Base-by-base conservation (phyloP, 129 eudicot species). In the Artemisia argyi region DNA sequence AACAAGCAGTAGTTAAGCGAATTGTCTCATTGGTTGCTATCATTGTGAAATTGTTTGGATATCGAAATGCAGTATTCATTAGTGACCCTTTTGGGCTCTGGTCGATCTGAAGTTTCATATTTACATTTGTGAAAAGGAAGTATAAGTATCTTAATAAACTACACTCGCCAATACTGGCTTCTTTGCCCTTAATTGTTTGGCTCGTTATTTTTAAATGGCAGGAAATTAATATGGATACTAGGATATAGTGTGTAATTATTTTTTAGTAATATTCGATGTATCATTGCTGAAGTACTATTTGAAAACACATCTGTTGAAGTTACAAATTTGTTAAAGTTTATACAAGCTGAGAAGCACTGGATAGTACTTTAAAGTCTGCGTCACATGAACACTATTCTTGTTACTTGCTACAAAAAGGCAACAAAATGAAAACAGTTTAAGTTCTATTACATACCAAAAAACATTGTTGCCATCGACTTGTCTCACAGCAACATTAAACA, bases 401-500 rank as follows among this genome's bases (percentile, higher is more conserved):
- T 55, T 18, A 13, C 28, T 54, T 24, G 28, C 22, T 10, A 42
- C 18, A 12, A 46, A 35, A 42, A 18, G 6, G 44, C 12, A 12
- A 20, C 1, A 57, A 71, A 54, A 15, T 49, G n/a, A n/a, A n/a
- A n/a, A n/a, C n/a, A n/a, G 63, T 74, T 35, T 63, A 8, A 62
- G 44, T n/a, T 63, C 7, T 62, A 50, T 13, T 52, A 39, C 57
- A 42, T 72, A 20, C n/a, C n/a, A n/a, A n/a, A n/a, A n/a, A n/a
- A n/a, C n/a, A n/a, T n/a, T n/a, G n/a, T n/a, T n/a, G n/a, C n/a
- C n/a, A n/a, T n/a, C n/a, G n/a, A n/a, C n/a, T n/a, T n/a, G n/a
- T n/a, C n/a, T n/a, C n/a, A n/a, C n/a, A n/a, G n/a, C n/a, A n/a
- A n/a, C n/a, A n/a, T n/a, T n/a, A n/a, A n/a, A n/a, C n/a, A n/a